Evolutionary conservation across 2,329 filamentous ascomycete genomes (phyloP).

Genomic region (Pseudogymnoascus sp.): DNA sequence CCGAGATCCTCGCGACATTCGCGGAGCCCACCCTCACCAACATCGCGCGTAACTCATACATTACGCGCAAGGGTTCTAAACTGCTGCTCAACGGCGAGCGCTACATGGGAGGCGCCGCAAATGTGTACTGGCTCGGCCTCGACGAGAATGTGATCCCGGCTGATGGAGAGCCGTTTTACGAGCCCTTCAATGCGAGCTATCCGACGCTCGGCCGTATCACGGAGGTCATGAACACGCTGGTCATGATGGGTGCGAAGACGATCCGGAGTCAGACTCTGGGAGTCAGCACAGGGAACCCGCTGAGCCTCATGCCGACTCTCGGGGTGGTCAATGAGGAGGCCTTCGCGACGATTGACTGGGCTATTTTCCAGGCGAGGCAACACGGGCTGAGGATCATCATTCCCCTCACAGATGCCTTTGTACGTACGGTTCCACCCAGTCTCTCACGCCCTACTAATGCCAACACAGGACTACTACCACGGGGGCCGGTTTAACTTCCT

Average conservation of each 20-base stretch:
- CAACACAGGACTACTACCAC: conserved; percentile 38
- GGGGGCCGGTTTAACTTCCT: conserved; percentile 42
- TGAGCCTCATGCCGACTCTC: conserved; percentile 35
- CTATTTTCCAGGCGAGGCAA: conserved; percentile 36
- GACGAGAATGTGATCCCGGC: conserved; percentile 42
- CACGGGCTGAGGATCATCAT: conserved; percentile 38
- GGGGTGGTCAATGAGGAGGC: conserved; percentile 35
- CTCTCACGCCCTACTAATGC: conserved; percentile 1
- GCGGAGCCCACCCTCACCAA: conserved; percentile 14
- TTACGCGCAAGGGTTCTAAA: conserved; percentile 31
- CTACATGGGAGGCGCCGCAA: conserved; percentile 40
- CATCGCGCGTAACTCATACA: conserved; percentile 18
- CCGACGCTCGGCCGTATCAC: conserved; percentile 38
- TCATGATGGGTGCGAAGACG: conserved; percentile 37
- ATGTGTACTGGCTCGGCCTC: conserved; percentile 43
- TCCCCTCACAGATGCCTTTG: conserved; percentile 40
- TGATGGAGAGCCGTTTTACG: conserved; percentile 36
- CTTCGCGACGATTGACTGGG: conserved; percentile 40
- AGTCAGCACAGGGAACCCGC: conserved; percentile 39
- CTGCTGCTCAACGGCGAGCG: conserved; percentile 31
- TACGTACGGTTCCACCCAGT: conserved; percentile 15
- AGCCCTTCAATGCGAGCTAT: conserved; percentile 36
- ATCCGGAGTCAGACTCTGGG: conserved; percentile 40
- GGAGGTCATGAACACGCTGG: conserved; percentile 37
- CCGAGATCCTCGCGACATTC: conserved; percentile 18